These are phyloP conservation scores for Saccharomycopsis olivae DNA, from an alignment of 805 yeast species.

Conservation along the genomic window DNA sequence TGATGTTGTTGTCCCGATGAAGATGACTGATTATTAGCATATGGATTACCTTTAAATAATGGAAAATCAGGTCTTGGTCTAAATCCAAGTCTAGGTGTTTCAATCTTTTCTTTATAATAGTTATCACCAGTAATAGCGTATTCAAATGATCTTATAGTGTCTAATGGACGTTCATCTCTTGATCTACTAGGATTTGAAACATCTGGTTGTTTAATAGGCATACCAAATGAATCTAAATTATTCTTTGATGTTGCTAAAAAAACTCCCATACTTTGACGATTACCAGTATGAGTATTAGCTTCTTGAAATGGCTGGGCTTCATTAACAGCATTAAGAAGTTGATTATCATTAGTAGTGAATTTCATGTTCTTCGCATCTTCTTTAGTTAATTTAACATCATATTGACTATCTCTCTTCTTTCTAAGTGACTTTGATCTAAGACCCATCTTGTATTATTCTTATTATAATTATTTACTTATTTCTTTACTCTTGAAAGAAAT, in stretches of 20 bases:
- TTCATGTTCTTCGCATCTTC: constrained; percentile 17
- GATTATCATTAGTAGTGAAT: constrained; percentile 41
- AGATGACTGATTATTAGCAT: constrained; percentile 22
- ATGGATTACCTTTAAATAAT: constrained; percentile 33
- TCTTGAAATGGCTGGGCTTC: constrained; percentile 94
- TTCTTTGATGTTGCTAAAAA: constrained; percentile 39
- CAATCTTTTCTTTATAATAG: constrained; percentile 69
- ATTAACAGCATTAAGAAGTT: constrained; percentile 85
- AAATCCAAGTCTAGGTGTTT: constrained; percentile 73
- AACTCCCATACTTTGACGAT: constrained; percentile 25
- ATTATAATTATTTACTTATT: too few relatives aligned
- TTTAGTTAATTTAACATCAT: constrained; percentile 42
- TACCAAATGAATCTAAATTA: constrained; percentile 77
- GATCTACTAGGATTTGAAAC: constrained; percentile 87
- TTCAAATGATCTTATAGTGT: constrained; percentile 89
- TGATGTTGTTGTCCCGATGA: constrained; percentile 24
- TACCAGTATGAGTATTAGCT: constrained; percentile 30
- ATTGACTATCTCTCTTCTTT: constrained; percentile 20
- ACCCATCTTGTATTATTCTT: constrained; percentile 16
- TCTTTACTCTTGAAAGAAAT: too few relatives aligned
- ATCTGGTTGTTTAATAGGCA: constrained; percentile 68
- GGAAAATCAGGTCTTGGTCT: constrained; percentile 72
- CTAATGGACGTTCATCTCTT: constrained; percentile 93
- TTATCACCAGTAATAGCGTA: constrained; percentile 88
- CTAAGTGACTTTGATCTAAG: constrained; percentile 13